Conservation (phyloP, 2,329 filamentous ascomycete genomes). For the Bipolaris cookei region DNA sequence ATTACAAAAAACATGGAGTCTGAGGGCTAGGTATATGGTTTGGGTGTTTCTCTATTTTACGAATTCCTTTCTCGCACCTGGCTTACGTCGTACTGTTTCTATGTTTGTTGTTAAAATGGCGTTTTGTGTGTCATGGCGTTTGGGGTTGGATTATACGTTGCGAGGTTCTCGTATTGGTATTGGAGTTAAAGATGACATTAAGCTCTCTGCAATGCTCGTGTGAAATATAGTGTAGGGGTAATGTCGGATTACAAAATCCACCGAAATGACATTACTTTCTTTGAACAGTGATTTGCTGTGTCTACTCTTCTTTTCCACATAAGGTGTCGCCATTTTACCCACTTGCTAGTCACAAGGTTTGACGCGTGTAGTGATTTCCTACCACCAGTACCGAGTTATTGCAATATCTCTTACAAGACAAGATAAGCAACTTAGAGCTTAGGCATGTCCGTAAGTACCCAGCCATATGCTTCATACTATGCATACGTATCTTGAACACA, state of each 20-base stretch:
- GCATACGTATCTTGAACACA: background rate
- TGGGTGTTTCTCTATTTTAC: background rate
- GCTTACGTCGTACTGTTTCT: background rate
- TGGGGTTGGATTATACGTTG: background rate
- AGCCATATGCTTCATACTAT: background rate
- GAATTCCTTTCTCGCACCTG: too few species aligned
- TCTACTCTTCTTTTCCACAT: background rate
- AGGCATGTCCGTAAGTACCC: background rate
- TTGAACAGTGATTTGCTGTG: background rate
- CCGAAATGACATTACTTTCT: background rate
- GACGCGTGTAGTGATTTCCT: too few species aligned
- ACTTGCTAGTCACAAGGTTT: background rate
- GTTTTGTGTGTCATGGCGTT: conserved; percentile 2
- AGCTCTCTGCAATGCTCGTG: background rate
- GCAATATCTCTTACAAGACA: background rate
- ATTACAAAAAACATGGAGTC: background rate
- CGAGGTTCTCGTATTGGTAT: background rate
- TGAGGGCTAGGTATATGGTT: background rate
- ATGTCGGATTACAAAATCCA: background rate
- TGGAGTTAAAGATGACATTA: background rate
- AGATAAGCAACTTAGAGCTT: background rate
- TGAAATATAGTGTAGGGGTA: background rate
- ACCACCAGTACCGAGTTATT: background rate
- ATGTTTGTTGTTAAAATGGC: background rate
- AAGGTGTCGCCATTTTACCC: too few species aligned